Conservation (phyloP, 179 eudicot species). For the Beta macrorhiza region DNA sequence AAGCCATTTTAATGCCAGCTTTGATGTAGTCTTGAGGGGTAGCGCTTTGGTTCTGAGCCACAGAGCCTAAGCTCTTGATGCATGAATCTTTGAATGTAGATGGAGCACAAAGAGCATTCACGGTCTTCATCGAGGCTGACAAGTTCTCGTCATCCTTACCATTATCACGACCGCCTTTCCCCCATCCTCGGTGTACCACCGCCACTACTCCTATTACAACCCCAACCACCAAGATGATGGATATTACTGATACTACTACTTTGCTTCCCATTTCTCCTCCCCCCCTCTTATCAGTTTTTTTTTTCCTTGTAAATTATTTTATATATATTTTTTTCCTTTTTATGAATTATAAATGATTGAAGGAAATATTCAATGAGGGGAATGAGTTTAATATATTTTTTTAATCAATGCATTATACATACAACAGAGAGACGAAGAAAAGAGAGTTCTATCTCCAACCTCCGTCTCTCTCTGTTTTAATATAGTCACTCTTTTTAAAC, state of each 20-base stretch:
- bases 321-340: too few relatives aligned
- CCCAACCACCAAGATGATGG: conserved; percentile 41
- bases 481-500: neutral
- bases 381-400: neutral
- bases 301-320: neutral
- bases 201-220: conserved; percentile 44
- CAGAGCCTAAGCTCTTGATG: conserved; percentile 26
- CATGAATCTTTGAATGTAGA: conserved; percentile 42
- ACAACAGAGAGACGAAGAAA: neutral
- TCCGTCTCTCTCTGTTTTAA: neutral
- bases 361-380: neutral
- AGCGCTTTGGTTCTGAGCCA: conserved; percentile 41
- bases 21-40: conserved; percentile 36
- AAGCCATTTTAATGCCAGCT: conserved; percentile 33
- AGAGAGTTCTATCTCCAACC: neutral
- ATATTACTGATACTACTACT: conserved; percentile 29
- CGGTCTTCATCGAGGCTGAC: conserved; percentile 34
- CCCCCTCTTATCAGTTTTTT: neutral
- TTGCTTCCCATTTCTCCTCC: conserved; percentile 30
- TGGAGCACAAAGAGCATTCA: conserved; percentile 37
- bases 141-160: conserved; percentile 29
- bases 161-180: neutral
- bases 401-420: neutral
- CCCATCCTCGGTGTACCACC: conserved; percentile 12
- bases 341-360: neutral